Conservation (phyloP, 2,329 filamentous ascomycete genomes). For the Ophiognomonia clavigignenti-juglandacearum region DNA sequence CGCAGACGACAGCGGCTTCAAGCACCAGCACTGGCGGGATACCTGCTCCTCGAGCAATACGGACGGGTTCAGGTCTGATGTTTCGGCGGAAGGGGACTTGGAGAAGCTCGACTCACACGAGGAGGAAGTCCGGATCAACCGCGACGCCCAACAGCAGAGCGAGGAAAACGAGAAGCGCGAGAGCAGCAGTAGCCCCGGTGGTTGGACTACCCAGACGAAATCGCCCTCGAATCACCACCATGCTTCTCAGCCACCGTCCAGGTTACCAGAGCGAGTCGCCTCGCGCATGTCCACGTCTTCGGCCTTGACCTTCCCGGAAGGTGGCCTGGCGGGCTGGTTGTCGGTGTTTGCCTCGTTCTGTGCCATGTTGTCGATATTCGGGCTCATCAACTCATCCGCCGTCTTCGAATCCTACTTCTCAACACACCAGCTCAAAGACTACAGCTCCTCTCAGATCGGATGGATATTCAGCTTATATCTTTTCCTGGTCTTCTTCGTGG, state of each 20-base stretch:
- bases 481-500: conserved; percentile 77
- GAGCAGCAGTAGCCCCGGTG: neutral
- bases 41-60: conserved; percentile 6
- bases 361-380: conserved; percentile 65
- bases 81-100: conserved; percentile 12
- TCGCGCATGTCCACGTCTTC: conserved; percentile 16
- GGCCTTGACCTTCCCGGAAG: conserved; percentile 61
- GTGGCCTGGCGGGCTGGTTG: conserved; percentile 66
- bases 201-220: conserved; percentile 4
- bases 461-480: conserved; percentile 84
- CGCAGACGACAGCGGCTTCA: conserved; percentile 38
- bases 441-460: conserved; percentile 65
- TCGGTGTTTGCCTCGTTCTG: conserved; percentile 75
- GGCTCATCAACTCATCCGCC: conserved; percentile 70
- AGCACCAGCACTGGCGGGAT: conserved; percentile 23
- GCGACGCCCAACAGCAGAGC: conserved; percentile 4
- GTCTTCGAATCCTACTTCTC: conserved; percentile 75
- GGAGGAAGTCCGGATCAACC: conserved; percentile 9
- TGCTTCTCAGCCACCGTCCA: conserved; percentile 1
- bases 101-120: conserved; percentile 15
- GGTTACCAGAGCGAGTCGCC: conserved; percentile 10
- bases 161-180: neutral
- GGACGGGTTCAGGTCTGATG: conserved; percentile 9
- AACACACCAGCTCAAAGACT: conserved; percentile 63
- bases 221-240: neutral